Evolutionary conservation across 306 rosid species (phyloP), one percentile per base, ranked within the genome.

Genomic region (Pueraria montana): DNA sequence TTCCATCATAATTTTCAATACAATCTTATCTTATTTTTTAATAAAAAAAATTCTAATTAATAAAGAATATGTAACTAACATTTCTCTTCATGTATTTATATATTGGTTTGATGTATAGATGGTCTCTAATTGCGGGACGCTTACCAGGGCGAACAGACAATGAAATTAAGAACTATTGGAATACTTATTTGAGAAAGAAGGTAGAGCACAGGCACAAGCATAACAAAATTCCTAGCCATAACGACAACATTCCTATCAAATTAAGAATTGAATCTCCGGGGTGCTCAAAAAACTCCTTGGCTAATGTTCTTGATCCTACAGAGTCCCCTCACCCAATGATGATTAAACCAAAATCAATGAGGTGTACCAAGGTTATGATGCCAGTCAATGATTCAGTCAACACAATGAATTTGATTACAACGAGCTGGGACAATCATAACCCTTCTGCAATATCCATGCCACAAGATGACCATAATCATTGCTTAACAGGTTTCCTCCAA

Each of bases 101-200:
- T 43, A 52, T 52, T 52, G 58, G 16, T 49, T 49, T 46, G 4
- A 48, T 52, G 23, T 18, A 53, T 23, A 27, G 78, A 53, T 74
- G 78, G 78, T 52, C 78, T 52, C 78, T 74, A 3, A 74, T 74
- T 18, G 78, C 78, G 13, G 78, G 78, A 23, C 78, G 78, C 4
- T 30, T 74, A 74, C 78, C 78, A n/a, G 78, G 78, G 3, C 65
- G 78, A 16, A 72, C 76, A 17, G 76, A 72, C 76, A 72, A 72
- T 16, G 76, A 72, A 30, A 72, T 72, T 10, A 74, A 74, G 20
- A 74, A 74, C 4, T 74, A 74, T 52, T 74, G 78, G 78, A 74
- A 53, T 74, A 73, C 78, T 73, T 49, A 50, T 73, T 73, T 73
- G 78, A 73, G 78, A 50, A 73, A 73, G 78, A 50, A 74, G 34